Percentiles rank a stretch among this genome's conserved stretches.
These are phyloP conservation scores for Claviceps purpurea DNA, from an alignment of 2,329 filamentous ascomycete species.

Conservation along the genomic window DNA sequence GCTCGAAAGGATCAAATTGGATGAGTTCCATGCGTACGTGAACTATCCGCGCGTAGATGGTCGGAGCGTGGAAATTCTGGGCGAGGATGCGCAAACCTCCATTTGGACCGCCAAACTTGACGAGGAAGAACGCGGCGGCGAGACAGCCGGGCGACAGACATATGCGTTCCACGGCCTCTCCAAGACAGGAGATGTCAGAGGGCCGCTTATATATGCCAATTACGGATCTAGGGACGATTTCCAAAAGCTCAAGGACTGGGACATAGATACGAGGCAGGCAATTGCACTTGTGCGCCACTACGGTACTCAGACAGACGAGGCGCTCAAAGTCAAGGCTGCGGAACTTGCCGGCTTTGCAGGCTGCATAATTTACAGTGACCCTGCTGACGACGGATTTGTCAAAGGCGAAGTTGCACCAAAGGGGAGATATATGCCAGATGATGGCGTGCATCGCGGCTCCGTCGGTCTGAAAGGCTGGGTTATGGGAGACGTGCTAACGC, in stretches of 20 bases:
- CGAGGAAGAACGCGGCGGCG: constrained; percentile 56
- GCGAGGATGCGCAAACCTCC: constrained; percentile 45
- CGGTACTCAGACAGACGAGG: constrained; percentile 58
- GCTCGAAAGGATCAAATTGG: constrained; percentile 62
- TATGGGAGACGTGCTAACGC: constrained; percentile 82
- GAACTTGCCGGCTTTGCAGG: constrained; percentile 76
- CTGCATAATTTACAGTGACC: constrained; percentile 87
- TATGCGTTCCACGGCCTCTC: constrained; percentile 80
- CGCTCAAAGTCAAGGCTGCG: constrained; percentile 79
- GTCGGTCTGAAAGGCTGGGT: constrained; percentile 75
- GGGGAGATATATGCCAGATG: constrained; percentile 66
- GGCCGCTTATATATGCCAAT: constrained; percentile 83
- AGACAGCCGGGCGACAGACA: constrained; percentile 53
- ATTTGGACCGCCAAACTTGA: constrained; percentile 74
- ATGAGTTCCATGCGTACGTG: constrained; percentile 78
- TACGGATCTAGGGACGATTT: constrained; percentile 83
- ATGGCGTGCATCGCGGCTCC: constrained; percentile 69
- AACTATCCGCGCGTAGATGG: constrained; percentile 77
- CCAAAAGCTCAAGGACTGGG: constrained; percentile 52
- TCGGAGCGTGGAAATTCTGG: constrained; percentile 67
- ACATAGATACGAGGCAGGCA: constrained; percentile 61
- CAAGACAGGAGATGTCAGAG: constrained; percentile 71
- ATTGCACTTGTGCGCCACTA: constrained; percentile 76
- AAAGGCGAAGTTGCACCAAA: constrained; percentile 61
- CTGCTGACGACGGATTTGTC: constrained; percentile 67